These are phyloP conservation scores for Penicillium bialowiezense DNA, from an alignment of 495 filamentous ascomycete species.

Conservation along the genomic window DNA sequence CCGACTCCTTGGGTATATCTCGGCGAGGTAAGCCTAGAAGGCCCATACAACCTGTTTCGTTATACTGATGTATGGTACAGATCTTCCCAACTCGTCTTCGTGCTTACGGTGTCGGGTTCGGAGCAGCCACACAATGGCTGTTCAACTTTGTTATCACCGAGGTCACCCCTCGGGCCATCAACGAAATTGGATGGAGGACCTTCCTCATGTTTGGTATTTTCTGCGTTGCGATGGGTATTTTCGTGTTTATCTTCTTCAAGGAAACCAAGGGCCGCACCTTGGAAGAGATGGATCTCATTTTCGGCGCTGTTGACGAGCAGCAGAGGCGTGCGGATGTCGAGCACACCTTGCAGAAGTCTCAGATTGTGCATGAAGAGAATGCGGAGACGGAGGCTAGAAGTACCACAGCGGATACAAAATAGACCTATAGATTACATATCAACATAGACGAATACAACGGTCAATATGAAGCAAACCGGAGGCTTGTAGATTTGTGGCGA, in stretches of 20 bases:
- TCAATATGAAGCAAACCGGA: too few relatives aligned
- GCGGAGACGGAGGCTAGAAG: slow-evolving; percentile 7
- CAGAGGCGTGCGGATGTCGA: slow-evolving; percentile 40
- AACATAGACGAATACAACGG: too few relatives aligned
- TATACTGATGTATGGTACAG: slow-evolving; percentile 38
- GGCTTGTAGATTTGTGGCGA: too few relatives aligned
- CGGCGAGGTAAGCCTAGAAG: slow-evolving; percentile 33
- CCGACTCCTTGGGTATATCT: slow-evolving; percentile 53
- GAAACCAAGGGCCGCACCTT: slow-evolving; percentile 57
- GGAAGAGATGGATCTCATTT: slow-evolving; percentile 50
- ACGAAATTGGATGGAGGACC: slow-evolving; percentile 49
- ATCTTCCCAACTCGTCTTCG: slow-evolving; percentile 71
- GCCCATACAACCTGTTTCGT: neutral
- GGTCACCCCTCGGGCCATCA: slow-evolving; percentile 37
- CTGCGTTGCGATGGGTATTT: slow-evolving; percentile 33
- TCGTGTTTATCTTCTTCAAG: slow-evolving; percentile 52
- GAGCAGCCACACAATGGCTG: slow-evolving; percentile 53
- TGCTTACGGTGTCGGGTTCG: slow-evolving; percentile 66
- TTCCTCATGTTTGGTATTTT: slow-evolving; percentile 58
- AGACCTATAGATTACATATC: too few relatives aligned
- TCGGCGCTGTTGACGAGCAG: slow-evolving; percentile 37
- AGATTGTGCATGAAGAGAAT: slow-evolving; percentile 26
- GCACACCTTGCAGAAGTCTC: slow-evolving; percentile 35
- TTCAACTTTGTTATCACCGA: slow-evolving; percentile 47
- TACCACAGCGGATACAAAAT: neutral